These are phyloP conservation scores for Biscogniauxia marginata DNA, from an alignment of 2,329 filamentous ascomycete genomes.

Conservation along the genomic window DNA sequence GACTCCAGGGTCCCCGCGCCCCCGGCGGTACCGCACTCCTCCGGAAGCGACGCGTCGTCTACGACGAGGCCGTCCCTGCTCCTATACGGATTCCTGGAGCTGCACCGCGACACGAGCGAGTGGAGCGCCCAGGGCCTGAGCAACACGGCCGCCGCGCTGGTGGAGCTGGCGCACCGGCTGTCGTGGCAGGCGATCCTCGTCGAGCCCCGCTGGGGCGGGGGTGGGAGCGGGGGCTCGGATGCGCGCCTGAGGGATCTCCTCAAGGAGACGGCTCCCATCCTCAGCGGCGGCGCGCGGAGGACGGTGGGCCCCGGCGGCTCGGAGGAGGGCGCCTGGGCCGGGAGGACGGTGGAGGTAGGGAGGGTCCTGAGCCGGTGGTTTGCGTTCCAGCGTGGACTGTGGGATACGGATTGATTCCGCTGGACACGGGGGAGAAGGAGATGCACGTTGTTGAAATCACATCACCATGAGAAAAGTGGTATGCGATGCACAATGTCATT, in stretches of 20 bases:
- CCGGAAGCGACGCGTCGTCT: slow-evolving; percentile 6
- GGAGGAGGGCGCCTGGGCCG: slow-evolving; percentile 55
- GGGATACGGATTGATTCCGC: slow-evolving; percentile 23
- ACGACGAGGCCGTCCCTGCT: slow-evolving; percentile 47
- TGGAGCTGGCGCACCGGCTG: slow-evolving; percentile 56
- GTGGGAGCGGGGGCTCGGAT: slow-evolving; percentile 17
- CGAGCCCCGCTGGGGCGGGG: slow-evolving; percentile 39
- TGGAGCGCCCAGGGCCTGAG: slow-evolving; percentile 74
- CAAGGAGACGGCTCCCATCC: slow-evolving; percentile 56
- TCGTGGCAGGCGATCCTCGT: slow-evolving; percentile 45
- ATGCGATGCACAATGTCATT: not conserved
- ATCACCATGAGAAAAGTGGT: too few relatives aligned
- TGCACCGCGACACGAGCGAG: slow-evolving; percentile 68
- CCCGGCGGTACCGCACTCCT: slow-evolving; percentile 22
- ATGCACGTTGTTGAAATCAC: not conserved
- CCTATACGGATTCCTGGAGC: slow-evolving; percentile 62
- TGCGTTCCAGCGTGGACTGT: slow-evolving; percentile 42
- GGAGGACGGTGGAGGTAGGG: slow-evolving; percentile 56
- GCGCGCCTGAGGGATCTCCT: slow-evolving; percentile 38
- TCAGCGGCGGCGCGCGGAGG: slow-evolving; percentile 55
- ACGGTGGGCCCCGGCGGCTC: slow-evolving; percentile 37
- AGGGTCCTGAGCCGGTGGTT: slow-evolving; percentile 67
- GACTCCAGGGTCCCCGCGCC: slow-evolving; percentile 40
- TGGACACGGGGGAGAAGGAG: not conserved
- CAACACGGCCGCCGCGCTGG: slow-evolving; percentile 58